phyloP scores from a whole-genome alignment of 2,329 filamentous ascomycete genomes.

The Curvularia sp. region DNA sequence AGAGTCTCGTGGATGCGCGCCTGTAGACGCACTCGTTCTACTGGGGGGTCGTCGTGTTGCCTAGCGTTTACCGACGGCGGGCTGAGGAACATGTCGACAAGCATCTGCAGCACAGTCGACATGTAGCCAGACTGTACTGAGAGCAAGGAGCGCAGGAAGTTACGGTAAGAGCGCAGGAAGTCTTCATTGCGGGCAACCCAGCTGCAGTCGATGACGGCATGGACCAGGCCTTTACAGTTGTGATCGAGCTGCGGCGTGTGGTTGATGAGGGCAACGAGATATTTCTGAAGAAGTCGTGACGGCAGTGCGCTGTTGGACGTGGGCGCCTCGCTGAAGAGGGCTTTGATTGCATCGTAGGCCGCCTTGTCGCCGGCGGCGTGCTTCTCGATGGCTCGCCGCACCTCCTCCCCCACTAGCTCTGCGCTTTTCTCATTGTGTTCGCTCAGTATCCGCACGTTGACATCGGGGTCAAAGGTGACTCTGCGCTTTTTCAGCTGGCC shows the following conservation, averaged over 20 bases:
- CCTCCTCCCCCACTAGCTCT: conserved; percentile 67
- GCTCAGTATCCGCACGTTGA: conserved; percentile 54
- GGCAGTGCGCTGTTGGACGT: conserved; percentile 59
- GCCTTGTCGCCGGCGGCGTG: conserved; percentile 62
- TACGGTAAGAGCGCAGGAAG: conserved; percentile 64
- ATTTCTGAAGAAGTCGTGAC: conserved; percentile 62
- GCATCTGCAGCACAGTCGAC: conserved; percentile 75
- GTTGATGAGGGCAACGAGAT: conserved; percentile 65
- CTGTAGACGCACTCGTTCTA: conserved; percentile 71
- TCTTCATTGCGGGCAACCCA: conserved; percentile 69
- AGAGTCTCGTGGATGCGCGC: conserved; percentile 78
- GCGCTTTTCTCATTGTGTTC: conserved; percentile 61
- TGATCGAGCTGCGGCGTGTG: conserved; percentile 63
- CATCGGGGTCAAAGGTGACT: conserved; percentile 59
- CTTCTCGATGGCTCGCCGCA: conserved; percentile 64
- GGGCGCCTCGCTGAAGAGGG: conserved; percentile 60
- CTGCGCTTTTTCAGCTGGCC: conserved; percentile 55
- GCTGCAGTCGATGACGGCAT: conserved; percentile 64
- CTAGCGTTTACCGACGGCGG: conserved; percentile 63
- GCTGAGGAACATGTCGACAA: conserved; percentile 78
- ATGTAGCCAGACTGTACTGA: conserved; percentile 85
- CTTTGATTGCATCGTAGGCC: conserved; percentile 64
- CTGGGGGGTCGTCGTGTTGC: conserved; percentile 62
- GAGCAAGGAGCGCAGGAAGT: conserved; percentile 69
- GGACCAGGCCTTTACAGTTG: conserved; percentile 65